phyloP scores from a whole-genome alignment of 129 eudicot genomes.

The Tagetes erecta region DNA sequence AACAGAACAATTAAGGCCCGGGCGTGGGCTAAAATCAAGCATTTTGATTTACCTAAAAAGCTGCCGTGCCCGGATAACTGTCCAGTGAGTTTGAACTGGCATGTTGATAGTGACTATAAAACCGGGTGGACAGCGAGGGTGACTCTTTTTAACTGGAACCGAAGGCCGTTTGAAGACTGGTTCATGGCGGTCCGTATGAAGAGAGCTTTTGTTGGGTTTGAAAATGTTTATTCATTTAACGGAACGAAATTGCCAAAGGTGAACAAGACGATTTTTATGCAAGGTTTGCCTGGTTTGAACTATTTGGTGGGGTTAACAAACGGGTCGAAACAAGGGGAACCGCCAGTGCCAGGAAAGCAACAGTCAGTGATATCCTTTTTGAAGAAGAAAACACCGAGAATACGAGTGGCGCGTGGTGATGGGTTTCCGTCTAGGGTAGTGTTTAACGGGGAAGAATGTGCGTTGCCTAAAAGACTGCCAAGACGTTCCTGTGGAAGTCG shows the following conservation, averaged over 20 bases:
- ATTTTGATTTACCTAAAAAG: conserved; percentile 41
- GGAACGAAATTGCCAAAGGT: conserved; percentile 45
- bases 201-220: conserved; percentile 53
- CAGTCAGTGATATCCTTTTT: conserved; percentile 71
- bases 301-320: conserved; percentile 53
- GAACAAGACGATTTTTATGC: conserved; percentile 56
- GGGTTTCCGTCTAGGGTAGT: conserved; percentile 71
- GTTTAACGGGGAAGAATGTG: conserved; percentile 90
- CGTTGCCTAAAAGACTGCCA: conserved; percentile 63
- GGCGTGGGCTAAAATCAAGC: conserved; percentile 58
- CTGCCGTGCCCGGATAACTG: conserved; percentile 82
- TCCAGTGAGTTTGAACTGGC: conserved; percentile 83
- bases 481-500: conserved; percentile 36
- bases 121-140: conserved; percentile 86
- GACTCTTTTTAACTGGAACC: conserved; percentile 76
- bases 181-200: conserved; percentile 52
- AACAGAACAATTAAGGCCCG: conserved; percentile 54
- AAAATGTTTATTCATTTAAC: conserved; percentile 65
- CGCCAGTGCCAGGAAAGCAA: conserved; percentile 82
- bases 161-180: conserved; percentile 55
- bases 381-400: conserved; percentile 46
- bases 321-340: conserved; percentile 51
- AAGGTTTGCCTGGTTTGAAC: conserved; percentile 57
- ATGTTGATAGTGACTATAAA: conserved; percentile 53
- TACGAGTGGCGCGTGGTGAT: conserved; percentile 53